Conservation (phyloP, 1,284 basidiomycete genomes). For the Limonomyces culmigenus region DNA sequence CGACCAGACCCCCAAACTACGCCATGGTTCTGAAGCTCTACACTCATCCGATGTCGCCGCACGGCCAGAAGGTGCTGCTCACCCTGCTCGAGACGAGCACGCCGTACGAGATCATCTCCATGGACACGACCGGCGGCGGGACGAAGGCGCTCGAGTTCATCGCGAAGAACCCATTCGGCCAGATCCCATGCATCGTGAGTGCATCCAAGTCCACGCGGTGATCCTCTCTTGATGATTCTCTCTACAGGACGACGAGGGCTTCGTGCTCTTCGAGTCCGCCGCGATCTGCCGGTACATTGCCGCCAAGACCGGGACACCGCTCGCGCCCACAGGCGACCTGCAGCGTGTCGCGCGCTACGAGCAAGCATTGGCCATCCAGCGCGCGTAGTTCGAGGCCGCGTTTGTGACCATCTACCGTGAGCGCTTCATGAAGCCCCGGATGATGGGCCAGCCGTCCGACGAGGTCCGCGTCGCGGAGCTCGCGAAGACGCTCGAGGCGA, state of each 20-base stretch:
- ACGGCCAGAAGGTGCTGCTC: too few species aligned
- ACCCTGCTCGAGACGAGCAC: constrained; percentile 11
- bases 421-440: constrained; percentile 10
- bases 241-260: constrained; percentile 21
- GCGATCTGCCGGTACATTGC: constrained; percentile 28
- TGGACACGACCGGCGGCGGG: constrained; percentile 11
- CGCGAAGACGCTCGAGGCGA: constrained; percentile 7
- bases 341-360: constrained; percentile 22
- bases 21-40: too few species aligned
- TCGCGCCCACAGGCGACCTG: constrained; percentile 18
- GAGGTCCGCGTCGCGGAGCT: constrained; percentile 13
- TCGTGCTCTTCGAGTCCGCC: too few species aligned
- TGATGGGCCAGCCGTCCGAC: constrained; percentile 13
- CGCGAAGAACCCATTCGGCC: constrained; percentile 10
- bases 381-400: constrained; percentile 22
- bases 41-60: too few species aligned
- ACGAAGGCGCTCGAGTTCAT: constrained; percentile 8
- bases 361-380: constrained; percentile 23
- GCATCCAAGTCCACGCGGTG: too few species aligned
- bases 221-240: too few species aligned
- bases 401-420: constrained; percentile 16
- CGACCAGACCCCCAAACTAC: too few species aligned
- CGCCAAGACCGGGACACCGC: constrained; percentile 15
- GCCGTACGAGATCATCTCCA: constrained; percentile 8
- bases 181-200: too few species aligned